Conservation (phyloP, 306 rosid species). For the Prunus padus region DNA sequence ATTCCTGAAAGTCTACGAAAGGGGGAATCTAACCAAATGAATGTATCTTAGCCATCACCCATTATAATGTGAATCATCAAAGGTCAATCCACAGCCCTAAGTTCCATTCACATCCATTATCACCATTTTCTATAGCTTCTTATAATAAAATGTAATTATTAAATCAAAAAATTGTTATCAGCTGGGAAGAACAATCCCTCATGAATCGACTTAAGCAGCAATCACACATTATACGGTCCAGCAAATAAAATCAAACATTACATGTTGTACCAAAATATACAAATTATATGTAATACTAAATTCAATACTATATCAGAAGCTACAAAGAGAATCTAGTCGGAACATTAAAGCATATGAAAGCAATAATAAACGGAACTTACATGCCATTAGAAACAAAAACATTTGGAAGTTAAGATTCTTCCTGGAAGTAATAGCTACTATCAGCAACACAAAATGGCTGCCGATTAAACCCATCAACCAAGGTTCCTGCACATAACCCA, state of each 20-base stretch:
- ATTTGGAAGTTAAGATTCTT: slow-evolving; percentile 78
- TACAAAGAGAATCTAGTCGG: background rate
- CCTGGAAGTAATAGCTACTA: slow-evolving; percentile 56
- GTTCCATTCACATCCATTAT: too few species aligned
- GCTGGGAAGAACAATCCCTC: background rate
- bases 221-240: background rate
- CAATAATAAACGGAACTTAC: slow-evolving; percentile 37
- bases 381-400: slow-evolving; percentile 69
- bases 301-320: background rate
- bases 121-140: too few species aligned
- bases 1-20: background rate
- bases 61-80: background rate
- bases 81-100: background rate
- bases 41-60: background rate
- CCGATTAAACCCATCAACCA: slow-evolving; percentile 67
- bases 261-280: background rate
- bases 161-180: background rate
- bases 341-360: slow-evolving; percentile 8
- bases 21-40: background rate
- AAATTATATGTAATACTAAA: background rate
- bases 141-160: background rate
- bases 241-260: background rate
- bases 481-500: slow-evolving; percentile 61
- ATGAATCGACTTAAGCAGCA: background rate
- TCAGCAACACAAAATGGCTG: slow-evolving; percentile 52